phyloP scores from a whole-genome alignment of 2,329 filamentous ascomycete species.

The Lachnellula arida region DNA sequence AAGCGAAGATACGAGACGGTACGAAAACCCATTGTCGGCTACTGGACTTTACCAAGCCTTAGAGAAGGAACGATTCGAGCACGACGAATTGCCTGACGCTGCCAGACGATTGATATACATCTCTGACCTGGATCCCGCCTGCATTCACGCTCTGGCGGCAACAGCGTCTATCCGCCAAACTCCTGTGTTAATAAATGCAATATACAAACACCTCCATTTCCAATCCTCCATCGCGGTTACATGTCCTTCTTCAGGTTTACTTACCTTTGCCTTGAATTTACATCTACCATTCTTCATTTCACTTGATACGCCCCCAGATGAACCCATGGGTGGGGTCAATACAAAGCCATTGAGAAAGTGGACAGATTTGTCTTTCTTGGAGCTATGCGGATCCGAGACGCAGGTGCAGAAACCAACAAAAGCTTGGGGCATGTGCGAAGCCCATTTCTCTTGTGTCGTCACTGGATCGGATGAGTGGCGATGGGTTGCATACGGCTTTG shows the following conservation, averaged over 20 bases:
- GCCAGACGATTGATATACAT: constrained; percentile 5
- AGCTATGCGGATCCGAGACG: background rate
- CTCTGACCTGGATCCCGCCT: background rate
- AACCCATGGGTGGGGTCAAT: background rate
- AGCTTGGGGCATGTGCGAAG: background rate
- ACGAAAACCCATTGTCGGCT: constrained; percentile 4
- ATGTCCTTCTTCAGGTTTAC: background rate
- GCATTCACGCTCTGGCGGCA: constrained; percentile 1
- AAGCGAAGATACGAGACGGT: background rate
- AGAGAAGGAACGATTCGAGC: background rate
- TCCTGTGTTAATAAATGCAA: constrained; percentile 1
- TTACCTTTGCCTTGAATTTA: background rate
- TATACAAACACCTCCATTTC: constrained; percentile 3
- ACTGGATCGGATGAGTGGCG: constrained; percentile 5
- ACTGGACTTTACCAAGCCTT: constrained; percentile 4
- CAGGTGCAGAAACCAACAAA: background rate
- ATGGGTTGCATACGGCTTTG: constrained; percentile 7
- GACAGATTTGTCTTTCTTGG: constrained; percentile 5
- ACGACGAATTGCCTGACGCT: constrained; percentile 1
- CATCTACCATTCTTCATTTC: constrained; percentile 5
- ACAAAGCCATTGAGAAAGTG: background rate
- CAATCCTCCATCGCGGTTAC: background rate
- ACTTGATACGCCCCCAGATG: background rate
- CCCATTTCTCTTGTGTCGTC: constrained; percentile 6
- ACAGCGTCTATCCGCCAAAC: background rate